These are phyloP conservation scores for Blepharisma japonicum DNA, from an alignment of 73 alveolate genomes.

Conservation along the genomic window DNA sequence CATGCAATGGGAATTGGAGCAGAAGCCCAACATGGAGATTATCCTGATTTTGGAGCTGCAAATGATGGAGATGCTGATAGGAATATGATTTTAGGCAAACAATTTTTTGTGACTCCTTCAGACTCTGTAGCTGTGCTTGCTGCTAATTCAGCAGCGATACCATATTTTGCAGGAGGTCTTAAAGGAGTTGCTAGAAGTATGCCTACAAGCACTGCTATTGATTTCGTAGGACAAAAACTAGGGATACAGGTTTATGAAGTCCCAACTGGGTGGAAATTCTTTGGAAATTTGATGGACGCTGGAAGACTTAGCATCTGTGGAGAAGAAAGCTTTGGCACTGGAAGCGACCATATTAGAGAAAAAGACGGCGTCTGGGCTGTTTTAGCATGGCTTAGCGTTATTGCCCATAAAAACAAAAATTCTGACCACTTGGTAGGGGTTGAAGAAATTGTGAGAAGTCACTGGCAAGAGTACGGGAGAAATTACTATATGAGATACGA, in stretches of 20 bases:
- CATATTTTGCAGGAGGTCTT: slow-evolving; percentile 81
- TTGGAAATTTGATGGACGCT: slow-evolving; percentile 99
- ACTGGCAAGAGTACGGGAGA: slow-evolving; percentile 97
- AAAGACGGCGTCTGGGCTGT: slow-evolving; percentile 99
- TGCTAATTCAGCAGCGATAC: slow-evolving; percentile 79
- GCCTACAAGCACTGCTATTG: slow-evolving; percentile 99
- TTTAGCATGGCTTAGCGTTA: slow-evolving; percentile 95
- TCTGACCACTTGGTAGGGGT: slow-evolving; percentile 82
- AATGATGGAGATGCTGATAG: slow-evolving; percentile 99
- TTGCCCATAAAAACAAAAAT: slow-evolving; percentile 91
- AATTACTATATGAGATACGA: slow-evolving; percentile 98
- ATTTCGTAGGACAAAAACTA: slow-evolving; percentile 91
- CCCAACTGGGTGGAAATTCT: slow-evolving; percentile 99
- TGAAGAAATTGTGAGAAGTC: slow-evolving; percentile 85
- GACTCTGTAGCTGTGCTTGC: slow-evolving; percentile 97
- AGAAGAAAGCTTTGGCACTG: slow-evolving; percentile 99
- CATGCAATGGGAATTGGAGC: slow-evolving; percentile 80
- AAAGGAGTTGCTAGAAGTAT: slow-evolving; percentile 98
- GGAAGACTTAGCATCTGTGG: slow-evolving; percentile 94
- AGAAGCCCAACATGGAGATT: slow-evolving; percentile 31
- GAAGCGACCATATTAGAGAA: slow-evolving; percentile 97
- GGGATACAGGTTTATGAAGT: slow-evolving; percentile 85
- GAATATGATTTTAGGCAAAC: slow-evolving; percentile 97
- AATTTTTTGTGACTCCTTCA: slow-evolving; percentile 97
- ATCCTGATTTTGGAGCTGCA: slow-evolving; percentile 97